Base-by-base conservation (phyloP, 75 land plant genomes). In the Pinus taeda region DNA sequence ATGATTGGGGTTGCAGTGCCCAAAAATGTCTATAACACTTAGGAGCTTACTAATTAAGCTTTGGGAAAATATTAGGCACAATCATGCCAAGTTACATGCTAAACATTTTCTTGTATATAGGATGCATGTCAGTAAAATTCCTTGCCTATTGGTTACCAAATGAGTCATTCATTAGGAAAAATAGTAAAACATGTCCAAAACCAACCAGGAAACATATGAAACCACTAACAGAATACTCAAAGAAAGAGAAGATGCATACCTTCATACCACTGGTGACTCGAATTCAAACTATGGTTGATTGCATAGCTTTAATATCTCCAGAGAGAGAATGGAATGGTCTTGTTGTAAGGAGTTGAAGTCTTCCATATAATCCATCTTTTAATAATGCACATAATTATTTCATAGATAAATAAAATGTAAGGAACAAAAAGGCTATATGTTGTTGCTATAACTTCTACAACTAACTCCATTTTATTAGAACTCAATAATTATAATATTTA, bases 261-360 rank as follows among this genome's bases (percentile, higher is more conserved):
- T 75, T 83, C 69, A 92, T 90, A 75, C 89, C 90, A 71, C 81
- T 91, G 84, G 85, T 79, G 33, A 95, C 82, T 58, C 96, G 98
- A 78, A 96, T 89, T 36, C 90, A 88, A 59, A 96, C 81, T 42
- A 88, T 92, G 80, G 92, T 88, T 63, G 96, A 90, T 82, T 88
- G 90, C 73, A 96, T 77, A 57, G 93, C 90, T 77, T 91, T 90
- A 71, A 86, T 88, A 83, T 85, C 85, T 76, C 92, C 98, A 2
- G 80, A 75, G 71, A 96, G 63, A 63, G 90, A 95, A 83, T 21
- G 26, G 84, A 85, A 76, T 93, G 92, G 22, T 90, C 98, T 75
- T 75, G 80, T 29, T 91, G 90, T 21, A 93, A 36, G 13, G 77
- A 69, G 57, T 83, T 71, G 92, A 92, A 93, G 18, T 96, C 85